Conservation (phyloP, 306 rosid species). For the Citrullus amarus region DNA sequence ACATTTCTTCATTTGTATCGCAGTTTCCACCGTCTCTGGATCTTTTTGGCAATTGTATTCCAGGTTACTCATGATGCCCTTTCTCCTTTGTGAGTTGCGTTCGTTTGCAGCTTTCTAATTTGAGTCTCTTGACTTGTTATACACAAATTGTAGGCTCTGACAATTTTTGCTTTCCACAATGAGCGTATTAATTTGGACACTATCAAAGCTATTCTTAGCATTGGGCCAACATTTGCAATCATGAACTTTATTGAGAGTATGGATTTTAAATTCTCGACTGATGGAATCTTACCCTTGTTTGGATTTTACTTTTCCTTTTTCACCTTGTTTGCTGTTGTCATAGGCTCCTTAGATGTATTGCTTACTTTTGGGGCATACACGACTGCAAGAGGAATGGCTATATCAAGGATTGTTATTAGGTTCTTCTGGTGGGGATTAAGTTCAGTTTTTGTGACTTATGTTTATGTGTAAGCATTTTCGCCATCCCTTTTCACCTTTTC, state of each 20-base stretch:
- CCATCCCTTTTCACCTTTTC: background rate
- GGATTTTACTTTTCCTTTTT: conserved; percentile 2
- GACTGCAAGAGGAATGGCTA: conserved; percentile 95
- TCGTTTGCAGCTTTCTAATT: conserved; percentile 3
- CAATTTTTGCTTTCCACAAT: conserved; percentile 69
- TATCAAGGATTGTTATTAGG: conserved; percentile 83
- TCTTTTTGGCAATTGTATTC: conserved; percentile 83
- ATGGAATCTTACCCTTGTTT: conserved; percentile 9
- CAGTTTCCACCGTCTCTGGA: conserved; percentile 98
- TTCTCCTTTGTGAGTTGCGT: conserved; percentile 12
- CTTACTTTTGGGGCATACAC: conserved; percentile 93
- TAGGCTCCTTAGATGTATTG: conserved; percentile 73
- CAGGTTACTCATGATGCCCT: conserved; percentile 42
- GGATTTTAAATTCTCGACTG: conserved; percentile 12
- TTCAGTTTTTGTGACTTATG: conserved; percentile 57
- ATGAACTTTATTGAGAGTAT: conserved; percentile 84
- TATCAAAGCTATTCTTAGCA: conserved; percentile 61
- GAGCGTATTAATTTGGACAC: conserved; percentile 46
- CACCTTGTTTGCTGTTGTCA: conserved; percentile 9
- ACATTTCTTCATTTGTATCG: conserved; percentile 80
- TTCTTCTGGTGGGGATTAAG: conserved; percentile 85
- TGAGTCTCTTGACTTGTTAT: conserved; percentile 12
- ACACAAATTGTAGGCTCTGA: conserved; percentile 44
- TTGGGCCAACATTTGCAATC: conserved; percentile 79
- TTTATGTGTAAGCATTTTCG: conserved; percentile 55